Conservation (phyloP, 2,329 filamentous ascomycete species). For the Cordyceps sp. region DNA sequence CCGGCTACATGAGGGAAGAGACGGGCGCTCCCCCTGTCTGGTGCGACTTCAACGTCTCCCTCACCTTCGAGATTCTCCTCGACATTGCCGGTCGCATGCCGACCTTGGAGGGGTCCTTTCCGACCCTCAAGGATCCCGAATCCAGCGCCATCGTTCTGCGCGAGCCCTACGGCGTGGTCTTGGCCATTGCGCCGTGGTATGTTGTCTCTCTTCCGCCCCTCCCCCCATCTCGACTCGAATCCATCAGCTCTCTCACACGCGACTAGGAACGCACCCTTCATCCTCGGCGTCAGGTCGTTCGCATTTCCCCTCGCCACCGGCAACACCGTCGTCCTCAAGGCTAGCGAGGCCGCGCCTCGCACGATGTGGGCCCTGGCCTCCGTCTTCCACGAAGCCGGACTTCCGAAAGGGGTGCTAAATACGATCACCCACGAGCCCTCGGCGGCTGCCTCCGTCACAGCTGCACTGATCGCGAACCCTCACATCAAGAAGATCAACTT, state of each 20-base stretch:
- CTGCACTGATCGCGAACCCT: slow-evolving; percentile 48
- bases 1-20: slow-evolving; percentile 37
- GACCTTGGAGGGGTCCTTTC: slow-evolving; percentile 20
- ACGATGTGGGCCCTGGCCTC: slow-evolving; percentile 45
- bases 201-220: slow-evolving; percentile 4
- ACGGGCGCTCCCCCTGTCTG: slow-evolving; percentile 22
- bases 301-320: slow-evolving; percentile 55
- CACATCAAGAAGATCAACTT: slow-evolving; percentile 71
- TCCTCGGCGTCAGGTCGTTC: slow-evolving; percentile 36
- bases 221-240: neutral
- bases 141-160: slow-evolving; percentile 45
- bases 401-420: slow-evolving; percentile 62
- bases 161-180: slow-evolving; percentile 64
- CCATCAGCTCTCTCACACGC: neutral
- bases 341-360: slow-evolving; percentile 49
- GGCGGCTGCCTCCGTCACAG: slow-evolving; percentile 51
- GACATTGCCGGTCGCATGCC: slow-evolving; percentile 26
- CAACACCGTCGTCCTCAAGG: slow-evolving; percentile 64
- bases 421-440: slow-evolving; percentile 49
- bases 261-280: slow-evolving; percentile 38
- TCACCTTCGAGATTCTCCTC: slow-evolving; percentile 19
- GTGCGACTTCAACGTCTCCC: slow-evolving; percentile 21
- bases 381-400: slow-evolving; percentile 55
- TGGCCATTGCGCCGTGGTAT: slow-evolving; percentile 71
- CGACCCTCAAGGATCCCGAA: slow-evolving; percentile 12